A percentile compares a stretch with the other conserved stretches of the same genome.
These are phyloP conservation scores for button mushroom (Agaricus bisporus) DNA, from an alignment of 768 basidiomycete genomes.

Conservation along the genomic window DNA sequence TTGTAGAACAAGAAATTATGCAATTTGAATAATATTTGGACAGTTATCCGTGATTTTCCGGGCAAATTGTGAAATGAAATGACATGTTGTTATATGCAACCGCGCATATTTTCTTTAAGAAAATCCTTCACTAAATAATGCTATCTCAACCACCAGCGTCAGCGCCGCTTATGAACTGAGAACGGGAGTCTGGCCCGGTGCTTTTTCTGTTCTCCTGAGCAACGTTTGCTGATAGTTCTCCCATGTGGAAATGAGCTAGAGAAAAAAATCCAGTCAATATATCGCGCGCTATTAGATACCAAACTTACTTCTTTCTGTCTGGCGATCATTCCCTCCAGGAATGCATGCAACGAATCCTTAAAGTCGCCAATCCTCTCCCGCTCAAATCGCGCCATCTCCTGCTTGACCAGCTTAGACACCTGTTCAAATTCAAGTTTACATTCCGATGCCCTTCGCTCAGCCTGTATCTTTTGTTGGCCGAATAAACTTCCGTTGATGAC, in stretches of 20 bases:
- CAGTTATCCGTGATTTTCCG: neutral
- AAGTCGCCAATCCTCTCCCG: constrained; percentile 92
- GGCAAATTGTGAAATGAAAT: too few relatives aligned
- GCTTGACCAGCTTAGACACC: constrained; percentile 81
- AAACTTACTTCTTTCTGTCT: constrained; percentile 70
- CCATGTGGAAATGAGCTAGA: constrained; percentile 69
- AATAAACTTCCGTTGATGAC: neutral
- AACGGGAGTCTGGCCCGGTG: neutral
- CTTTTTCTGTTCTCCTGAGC: constrained; percentile 39
- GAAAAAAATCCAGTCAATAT: constrained; percentile 6
- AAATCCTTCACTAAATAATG: too few relatives aligned
- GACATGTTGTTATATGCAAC: too few relatives aligned
- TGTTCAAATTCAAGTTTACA: constrained; percentile 86
- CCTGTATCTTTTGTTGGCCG: constrained; percentile 34
- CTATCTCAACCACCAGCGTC: too few relatives aligned
- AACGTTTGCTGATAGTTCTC: constrained; percentile 76
- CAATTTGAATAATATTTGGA: neutral
- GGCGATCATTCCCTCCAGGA: constrained; percentile 81
- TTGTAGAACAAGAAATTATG: constrained; percentile 2
- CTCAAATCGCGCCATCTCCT: constrained; percentile 88
- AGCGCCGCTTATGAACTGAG: neutral
- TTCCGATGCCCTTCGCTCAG: constrained; percentile 79
- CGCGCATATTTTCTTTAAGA: too few relatives aligned
- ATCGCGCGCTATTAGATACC: neutral
- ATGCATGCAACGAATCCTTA: constrained; percentile 74